Conservation (phyloP, 805 yeast species). For the Candida suzukii region DNA sequence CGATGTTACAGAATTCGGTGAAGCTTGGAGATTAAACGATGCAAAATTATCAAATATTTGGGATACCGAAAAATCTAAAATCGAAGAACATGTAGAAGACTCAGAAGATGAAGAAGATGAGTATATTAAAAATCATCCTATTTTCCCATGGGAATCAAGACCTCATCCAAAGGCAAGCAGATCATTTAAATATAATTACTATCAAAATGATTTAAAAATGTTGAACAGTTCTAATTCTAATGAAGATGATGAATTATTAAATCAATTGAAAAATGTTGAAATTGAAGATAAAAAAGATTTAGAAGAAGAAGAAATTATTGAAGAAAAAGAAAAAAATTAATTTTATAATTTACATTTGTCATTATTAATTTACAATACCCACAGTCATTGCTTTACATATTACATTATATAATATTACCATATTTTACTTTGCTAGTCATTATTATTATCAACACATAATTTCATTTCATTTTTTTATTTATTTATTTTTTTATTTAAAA, state of each 20-base stretch:
- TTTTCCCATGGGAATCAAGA: slow-evolving; percentile 29
- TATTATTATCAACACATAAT: too few relatives aligned
- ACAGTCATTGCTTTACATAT: too few relatives aligned
- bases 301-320: slow-evolving; percentile 11
- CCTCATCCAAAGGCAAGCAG: not conserved
- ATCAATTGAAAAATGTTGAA: too few relatives aligned
- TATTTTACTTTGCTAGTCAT: too few relatives aligned
- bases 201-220: not conserved
- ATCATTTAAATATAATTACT: not conserved
- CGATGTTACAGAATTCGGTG: slow-evolving; percentile 20
- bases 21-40: slow-evolving; percentile 25
- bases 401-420: too few relatives aligned
- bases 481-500: too few relatives aligned
- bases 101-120: slow-evolving; percentile 6
- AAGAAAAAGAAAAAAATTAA: too few relatives aligned
- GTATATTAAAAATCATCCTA: slow-evolving; percentile 22
- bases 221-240: too few relatives aligned
- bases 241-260: too few relatives aligned
- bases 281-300: slow-evolving; percentile 10
- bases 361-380: too few relatives aligned
- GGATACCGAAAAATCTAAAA: slow-evolving; percentile 7
- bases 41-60: slow-evolving; percentile 12
- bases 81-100: slow-evolving; percentile 1
- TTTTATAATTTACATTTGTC: too few relatives aligned
- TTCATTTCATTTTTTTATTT: too few relatives aligned